Evolutionary conservation across 2,329 filamentous ascomycete genomes (phyloP).

Genomic region (Tolypocladium nubicola): DNA sequence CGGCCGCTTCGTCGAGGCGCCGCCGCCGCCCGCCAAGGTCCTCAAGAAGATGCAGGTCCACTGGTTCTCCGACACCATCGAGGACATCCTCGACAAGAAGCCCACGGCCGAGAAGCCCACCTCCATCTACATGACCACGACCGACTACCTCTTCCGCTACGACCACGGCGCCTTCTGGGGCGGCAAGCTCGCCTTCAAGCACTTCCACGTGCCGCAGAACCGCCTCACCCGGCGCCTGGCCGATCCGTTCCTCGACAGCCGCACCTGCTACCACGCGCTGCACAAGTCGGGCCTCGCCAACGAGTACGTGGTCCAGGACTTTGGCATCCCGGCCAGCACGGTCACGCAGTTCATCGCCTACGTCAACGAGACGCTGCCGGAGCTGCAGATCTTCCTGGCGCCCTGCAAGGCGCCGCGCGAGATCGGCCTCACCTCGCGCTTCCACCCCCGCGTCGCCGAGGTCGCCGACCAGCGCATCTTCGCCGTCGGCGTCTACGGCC

Average conservation of each 20-base stretch:
- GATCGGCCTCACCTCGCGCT: conserved; percentile 20
- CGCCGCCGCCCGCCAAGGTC: conserved; percentile 33
- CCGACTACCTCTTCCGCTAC: conserved; percentile 46
- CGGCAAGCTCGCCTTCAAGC: conserved; percentile 36
- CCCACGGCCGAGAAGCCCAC: conserved; percentile 11
- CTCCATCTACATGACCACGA: conserved; percentile 27
- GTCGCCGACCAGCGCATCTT: conserved; percentile 23
- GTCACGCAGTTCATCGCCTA: conserved; percentile 16
- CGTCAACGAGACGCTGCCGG: conserved; percentile 17
- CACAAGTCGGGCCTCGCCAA: conserved; percentile 36
- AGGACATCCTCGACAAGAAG: conserved; percentile 13
- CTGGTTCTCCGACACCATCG: conserved; percentile 18
- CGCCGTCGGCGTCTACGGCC: conserved; percentile 36
- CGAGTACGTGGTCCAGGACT: conserved; percentile 39
- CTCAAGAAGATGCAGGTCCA: conserved; percentile 19
- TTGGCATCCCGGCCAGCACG: conserved; percentile 20
- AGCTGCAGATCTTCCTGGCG: conserved; percentile 18
- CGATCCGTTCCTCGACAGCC: conserved; percentile 41
- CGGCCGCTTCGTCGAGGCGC: conserved; percentile 32
- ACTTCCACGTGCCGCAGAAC: conserved; percentile 42
- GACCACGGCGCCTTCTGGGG: conserved; percentile 47
- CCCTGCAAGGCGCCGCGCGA: conserved; percentile 15
- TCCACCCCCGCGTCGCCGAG: conserved; percentile 19
- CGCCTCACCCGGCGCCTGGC: conserved; percentile 35
- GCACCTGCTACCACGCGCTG: conserved; percentile 41